Percentiles rank a stretch among this genome's conserved stretches.
Conservation (phyloP, 208 protist species). For the Crithidia brevicula region DNA sequence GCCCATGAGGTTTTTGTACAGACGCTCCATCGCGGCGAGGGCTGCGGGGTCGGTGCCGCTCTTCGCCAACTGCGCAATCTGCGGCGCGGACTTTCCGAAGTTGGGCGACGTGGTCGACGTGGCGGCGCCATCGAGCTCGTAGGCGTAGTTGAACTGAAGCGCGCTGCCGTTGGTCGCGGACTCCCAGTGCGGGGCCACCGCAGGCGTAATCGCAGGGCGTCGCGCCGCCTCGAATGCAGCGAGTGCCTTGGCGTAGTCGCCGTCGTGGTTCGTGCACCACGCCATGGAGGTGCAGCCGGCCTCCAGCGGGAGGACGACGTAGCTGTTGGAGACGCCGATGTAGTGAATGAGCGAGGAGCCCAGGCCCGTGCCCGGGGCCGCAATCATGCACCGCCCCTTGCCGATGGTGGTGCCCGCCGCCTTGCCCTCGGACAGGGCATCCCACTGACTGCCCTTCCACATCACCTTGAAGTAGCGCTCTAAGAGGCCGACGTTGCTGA, state of each 20-base stretch:
- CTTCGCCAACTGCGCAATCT: conserved; percentile 62
- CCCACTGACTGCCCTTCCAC: conserved; percentile 75
- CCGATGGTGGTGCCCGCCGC: conserved; percentile 35
- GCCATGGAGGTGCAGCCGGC: conserved; percentile 47
- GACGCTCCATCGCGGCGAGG: conserved; percentile 47
- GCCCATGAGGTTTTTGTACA: conserved; percentile 57
- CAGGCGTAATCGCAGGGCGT: conserved; percentile 11
- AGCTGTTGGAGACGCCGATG: conserved; percentile 31
- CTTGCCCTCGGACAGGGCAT: conserved; percentile 25
- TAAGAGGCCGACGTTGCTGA: conserved; percentile 50
- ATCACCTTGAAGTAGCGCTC: conserved; percentile 65
- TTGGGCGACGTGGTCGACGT: conserved; percentile 5
- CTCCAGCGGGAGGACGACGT: conserved; percentile 63
- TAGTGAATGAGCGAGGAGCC: conserved; percentile 71
- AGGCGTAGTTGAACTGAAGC: conserved; percentile 63
- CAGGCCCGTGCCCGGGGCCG: conserved; percentile 68
- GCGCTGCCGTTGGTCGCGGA: conserved; percentile 44
- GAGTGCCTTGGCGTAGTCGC: conserved; percentile 29
- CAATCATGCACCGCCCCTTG: conserved; percentile 52
- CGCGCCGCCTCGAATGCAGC: conserved; percentile 24
- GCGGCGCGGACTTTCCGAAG: conserved; percentile 29
- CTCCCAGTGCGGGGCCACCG: conserved; percentile 47
- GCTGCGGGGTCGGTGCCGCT: conserved; percentile 44
- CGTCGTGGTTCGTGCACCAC: conserved; percentile 9
- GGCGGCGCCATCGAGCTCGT: conserved; percentile 18